Evolutionary conservation across 2,329 filamentous ascomycete genomes (phyloP).

Genomic region (Cadophora luteo-olivacea): DNA sequence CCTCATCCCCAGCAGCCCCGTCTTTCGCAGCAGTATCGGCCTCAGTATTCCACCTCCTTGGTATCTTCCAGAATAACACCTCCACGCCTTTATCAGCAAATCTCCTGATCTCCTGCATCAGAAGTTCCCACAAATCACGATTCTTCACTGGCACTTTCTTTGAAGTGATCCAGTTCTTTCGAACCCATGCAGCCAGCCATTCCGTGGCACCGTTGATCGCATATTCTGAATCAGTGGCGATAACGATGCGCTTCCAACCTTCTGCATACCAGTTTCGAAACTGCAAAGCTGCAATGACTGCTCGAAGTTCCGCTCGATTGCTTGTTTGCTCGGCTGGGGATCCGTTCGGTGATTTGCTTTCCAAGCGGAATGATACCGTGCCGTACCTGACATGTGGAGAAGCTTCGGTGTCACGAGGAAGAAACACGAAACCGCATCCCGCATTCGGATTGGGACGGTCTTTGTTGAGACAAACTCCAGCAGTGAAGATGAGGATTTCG

Average conservation of each 20-base stretch:
- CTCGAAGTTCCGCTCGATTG: background rate
- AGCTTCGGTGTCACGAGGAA: background rate
- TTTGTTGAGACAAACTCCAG: background rate
- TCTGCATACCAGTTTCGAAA: background rate
- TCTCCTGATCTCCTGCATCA: background rate
- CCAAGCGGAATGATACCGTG: background rate
- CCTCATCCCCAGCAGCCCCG: background rate
- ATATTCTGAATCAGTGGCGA: background rate
- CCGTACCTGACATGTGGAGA: background rate
- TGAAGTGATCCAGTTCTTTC: background rate
- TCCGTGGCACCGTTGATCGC: background rate
- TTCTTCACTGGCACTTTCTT: background rate
- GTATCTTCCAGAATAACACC: background rate
- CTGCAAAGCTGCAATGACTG: background rate
- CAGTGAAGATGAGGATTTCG: background rate
- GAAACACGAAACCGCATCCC: background rate
- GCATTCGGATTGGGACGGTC: background rate
- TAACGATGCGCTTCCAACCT: background rate
- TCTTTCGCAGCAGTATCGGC: background rate
- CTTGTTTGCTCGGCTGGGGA: background rate
- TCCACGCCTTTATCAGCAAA: background rate
- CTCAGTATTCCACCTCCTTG: background rate
- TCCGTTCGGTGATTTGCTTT: background rate
- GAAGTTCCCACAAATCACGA: background rate
- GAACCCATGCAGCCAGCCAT: background rate